phyloP scores from a whole-genome alignment of 129 eudicot species.

The Daucus carota region DH1_v3.0 NC_030387.2:22163501-22164000 shows the following conservation, averaged over 20 bases:
- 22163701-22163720: constrained; percentile 21
- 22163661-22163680: constrained; percentile 17
- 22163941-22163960: constrained; percentile 71
- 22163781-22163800: constrained; percentile 11
- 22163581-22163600: not conserved
- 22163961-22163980: not conserved
- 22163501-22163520: constrained; percentile 7
- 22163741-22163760: constrained; percentile 21
- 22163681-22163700: constrained; percentile 77
- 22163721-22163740: not conserved
- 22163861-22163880: not conserved
- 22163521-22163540: constrained; percentile 13
- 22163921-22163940: constrained; percentile 59
- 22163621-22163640: not conserved
- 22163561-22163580: not conserved
- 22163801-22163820: not conserved
- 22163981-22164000: not conserved
- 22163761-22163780: constrained; percentile 14
- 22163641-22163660: not conserved
- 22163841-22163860: not conserved
- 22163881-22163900: constrained; percentile 7
- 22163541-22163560: not conserved
- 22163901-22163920: constrained; percentile 85
- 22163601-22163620: not conserved
- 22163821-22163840: too few species aligned